These are phyloP conservation scores for Sphenostylis stenocarpa DNA, from an alignment of 306 rosid genomes.

Conservation along the genomic window DNA sequence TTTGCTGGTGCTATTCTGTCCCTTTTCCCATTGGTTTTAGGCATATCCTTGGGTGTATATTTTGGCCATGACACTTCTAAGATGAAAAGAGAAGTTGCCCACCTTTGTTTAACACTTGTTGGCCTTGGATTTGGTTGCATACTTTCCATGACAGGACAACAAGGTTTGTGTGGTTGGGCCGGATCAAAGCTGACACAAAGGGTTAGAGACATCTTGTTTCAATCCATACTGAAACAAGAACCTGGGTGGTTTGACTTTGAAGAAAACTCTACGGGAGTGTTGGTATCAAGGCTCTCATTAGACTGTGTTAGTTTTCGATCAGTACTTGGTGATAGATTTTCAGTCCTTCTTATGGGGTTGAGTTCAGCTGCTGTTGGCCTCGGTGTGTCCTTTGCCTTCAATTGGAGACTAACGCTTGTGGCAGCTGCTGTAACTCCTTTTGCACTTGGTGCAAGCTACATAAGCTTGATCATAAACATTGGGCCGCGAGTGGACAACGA, in stretches of 20 bases:
- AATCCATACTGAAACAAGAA: conserved; percentile 83
- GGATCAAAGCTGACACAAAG: conserved; percentile 83
- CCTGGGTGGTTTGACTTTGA: conserved; percentile 95
- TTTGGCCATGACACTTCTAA: conserved; percentile 35
- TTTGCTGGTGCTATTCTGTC: conserved; percentile 79
- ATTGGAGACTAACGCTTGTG: conserved; percentile 63
- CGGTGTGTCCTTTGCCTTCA: conserved; percentile 53
- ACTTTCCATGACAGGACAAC: conserved; percentile 84
- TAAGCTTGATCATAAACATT: conserved; percentile 69
- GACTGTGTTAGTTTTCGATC: conserved; percentile 72
- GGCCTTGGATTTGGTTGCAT: conserved; percentile 83
- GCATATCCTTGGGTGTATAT: conserved; percentile 64
- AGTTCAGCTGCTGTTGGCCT: conserved; percentile 78
- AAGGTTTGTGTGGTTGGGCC: conserved; percentile 93
- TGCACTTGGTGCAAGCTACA: conserved; percentile 89
- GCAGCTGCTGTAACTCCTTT: conserved; percentile 84
- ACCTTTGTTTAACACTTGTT: conserved; percentile 66
- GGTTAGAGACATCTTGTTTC: conserved; percentile 74
- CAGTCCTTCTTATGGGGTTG: conserved; percentile 88
- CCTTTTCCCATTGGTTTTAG: conserved; percentile 68
- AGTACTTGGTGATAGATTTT: conserved; percentile 70
- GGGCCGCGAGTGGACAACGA: conserved; percentile 70
- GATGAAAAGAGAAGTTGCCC: conserved; percentile 49
- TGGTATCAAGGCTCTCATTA: conserved; percentile 72
- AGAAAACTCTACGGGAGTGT: conserved; percentile 73